A percentile compares a stretch with the other conserved stretches of the same genome.
Evolutionary conservation across 2,329 filamentous ascomycete genomes (phyloP).

Genomic region (Sporothrix phasma): DNA sequence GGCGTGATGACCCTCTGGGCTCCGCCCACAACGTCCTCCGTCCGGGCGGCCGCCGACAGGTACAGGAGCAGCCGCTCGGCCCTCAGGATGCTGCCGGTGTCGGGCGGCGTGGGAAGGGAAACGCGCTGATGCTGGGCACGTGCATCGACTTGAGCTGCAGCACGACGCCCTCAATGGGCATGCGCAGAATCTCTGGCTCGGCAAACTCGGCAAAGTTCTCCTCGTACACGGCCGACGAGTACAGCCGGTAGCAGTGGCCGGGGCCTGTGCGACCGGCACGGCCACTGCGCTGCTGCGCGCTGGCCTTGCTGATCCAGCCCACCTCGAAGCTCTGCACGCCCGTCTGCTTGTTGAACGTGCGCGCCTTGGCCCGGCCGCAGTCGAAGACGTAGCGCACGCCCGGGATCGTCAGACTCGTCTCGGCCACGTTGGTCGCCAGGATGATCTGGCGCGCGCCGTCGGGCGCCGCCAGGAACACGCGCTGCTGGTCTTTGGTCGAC

Average conservation of each 20-base stretch:
- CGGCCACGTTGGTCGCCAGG: conserved; percentile 89
- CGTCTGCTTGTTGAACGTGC: conserved; percentile 75
- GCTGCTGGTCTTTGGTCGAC: conserved; percentile 80
- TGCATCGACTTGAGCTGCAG: conserved; percentile 93
- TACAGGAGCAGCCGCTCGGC: conserved; percentile 82
- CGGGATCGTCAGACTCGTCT: conserved; percentile 94
- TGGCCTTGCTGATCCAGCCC: conserved; percentile 95
- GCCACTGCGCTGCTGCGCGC: conserved; percentile 81
- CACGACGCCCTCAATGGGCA: conserved; percentile 86
- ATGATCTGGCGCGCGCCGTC: conserved; percentile 78
- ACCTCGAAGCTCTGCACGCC: conserved; percentile 94
- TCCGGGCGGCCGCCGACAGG: conserved; percentile 63
- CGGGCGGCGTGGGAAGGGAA: conserved; percentile 93
- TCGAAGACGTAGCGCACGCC: conserved; percentile 95
- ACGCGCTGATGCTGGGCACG: conserved; percentile 79
- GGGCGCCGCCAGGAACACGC: conserved; percentile 77
- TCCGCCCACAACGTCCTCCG: not conserved
- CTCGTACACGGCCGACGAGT: conserved; percentile 90
- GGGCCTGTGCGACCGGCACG: conserved; percentile 92
- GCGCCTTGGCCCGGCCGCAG: conserved; percentile 83
- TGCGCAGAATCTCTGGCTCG: conserved; percentile 78
- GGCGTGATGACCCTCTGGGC: conserved; percentile 59
- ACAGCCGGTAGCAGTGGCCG: conserved; percentile 89
- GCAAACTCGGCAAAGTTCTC: conserved; percentile 79
- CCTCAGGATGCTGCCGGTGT: conserved; percentile 62